phyloP scores from a whole-genome alignment of 768 basidiomycete species.

The Leucocoprinus birnbaumii region DNA sequence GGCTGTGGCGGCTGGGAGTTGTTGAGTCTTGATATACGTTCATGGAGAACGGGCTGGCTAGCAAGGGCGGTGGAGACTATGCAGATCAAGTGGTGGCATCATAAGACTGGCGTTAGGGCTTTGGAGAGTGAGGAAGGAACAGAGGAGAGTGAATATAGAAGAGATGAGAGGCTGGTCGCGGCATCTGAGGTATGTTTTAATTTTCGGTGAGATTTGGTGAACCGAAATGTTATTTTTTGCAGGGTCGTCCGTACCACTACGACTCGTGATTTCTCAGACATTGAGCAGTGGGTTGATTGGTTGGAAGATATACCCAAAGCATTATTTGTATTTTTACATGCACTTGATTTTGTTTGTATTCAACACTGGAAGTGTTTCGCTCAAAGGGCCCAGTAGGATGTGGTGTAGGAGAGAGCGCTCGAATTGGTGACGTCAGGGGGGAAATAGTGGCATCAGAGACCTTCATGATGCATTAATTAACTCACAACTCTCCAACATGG shows the following conservation, averaged over 20 bases:
- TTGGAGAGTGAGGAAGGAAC: background rate
- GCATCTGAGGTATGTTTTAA: background rate
- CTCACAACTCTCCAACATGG: too few relatives aligned
- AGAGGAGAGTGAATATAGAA: conserved; percentile 6
- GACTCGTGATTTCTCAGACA: background rate
- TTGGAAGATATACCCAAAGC: too few relatives aligned
- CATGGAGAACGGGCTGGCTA: background rate
- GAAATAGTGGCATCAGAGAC: too few relatives aligned
- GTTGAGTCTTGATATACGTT: background rate
- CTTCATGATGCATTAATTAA: too few relatives aligned
- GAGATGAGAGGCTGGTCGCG: conserved; percentile 9
- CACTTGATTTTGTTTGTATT: too few relatives aligned
- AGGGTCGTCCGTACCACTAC: conserved; percentile 9
- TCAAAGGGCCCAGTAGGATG: too few relatives aligned
- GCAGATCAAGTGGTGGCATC: conserved; percentile 10
- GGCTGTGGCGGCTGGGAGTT: background rate
- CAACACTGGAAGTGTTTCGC: too few relatives aligned
- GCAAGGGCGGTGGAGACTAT: background rate
- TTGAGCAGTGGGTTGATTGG: background rate
- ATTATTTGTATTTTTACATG: background rate
- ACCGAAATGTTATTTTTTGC: background rate
- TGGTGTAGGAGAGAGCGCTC: too few relatives aligned
- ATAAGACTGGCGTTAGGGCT: background rate
- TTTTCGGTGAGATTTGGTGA: background rate
- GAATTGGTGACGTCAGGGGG: too few relatives aligned